Base-by-base conservation (phyloP, 306 rosid genomes). In the Prunus mongolica region DNA sequence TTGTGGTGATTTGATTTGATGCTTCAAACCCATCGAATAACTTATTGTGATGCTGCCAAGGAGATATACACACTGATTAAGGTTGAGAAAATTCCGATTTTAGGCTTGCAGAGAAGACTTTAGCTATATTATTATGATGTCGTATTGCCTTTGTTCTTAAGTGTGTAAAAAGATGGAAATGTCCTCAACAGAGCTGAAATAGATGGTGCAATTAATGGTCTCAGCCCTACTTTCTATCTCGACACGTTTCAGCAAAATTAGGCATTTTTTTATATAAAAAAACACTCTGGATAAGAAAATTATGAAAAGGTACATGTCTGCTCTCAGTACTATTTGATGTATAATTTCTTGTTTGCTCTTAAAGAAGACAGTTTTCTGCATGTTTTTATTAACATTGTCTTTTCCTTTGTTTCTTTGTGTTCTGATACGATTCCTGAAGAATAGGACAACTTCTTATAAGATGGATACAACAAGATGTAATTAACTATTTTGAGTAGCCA, bases 341-440 rank as follows among this genome's bases (percentile, higher is more conserved):
- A 28, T 49, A 68, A 38, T 38, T 38, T 54, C 19, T n/a, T 60
- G 65, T 60, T 47, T 52, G 55, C 80, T 55, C 49, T 68, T 65
- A 78, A 78, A 77, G 67, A 69, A 32, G 28, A 67, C 50, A 16
- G 49, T 66, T 66, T 45, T 65, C 65, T 78, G 22, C 56, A 68
- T 64, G 75, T n/a, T 50, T 13, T 14, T 25, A 61, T 71, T 41
- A 27, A 60, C 61, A 46, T 61, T 74, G 79, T 71, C 87, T 65
- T 81, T 75, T 71, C 73, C 63, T 12, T 63, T 71, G 78, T 76
- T 73, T 24, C 67, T 75, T 81, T 67, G 44, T 76, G 47, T 61
- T 47, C 55, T 46, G 63, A 32, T 78, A 62, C 68, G 41, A 78
- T 74, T 80, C 49, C 45, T 41, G 24, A 8, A 28, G 73, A 65